Base-by-base conservation (phyloP, 805 yeast genomes). In the Cyberlindnera subsufficiens region DNA sequence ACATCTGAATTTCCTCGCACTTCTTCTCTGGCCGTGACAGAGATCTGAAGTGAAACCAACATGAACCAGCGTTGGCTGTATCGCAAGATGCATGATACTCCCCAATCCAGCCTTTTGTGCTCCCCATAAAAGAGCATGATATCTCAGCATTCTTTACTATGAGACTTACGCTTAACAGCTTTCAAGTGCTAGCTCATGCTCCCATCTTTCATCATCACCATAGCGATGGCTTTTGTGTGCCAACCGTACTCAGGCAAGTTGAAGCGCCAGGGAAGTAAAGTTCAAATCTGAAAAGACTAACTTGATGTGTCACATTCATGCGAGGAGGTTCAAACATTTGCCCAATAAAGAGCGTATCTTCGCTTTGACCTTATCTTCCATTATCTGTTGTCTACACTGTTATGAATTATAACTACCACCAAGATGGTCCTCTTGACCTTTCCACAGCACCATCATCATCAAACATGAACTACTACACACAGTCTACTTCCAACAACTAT, bases 381-480 rank as follows among this genome's bases (percentile, higher is more conserved):
- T 16, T 5, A 8, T 30, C 10, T 10, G 4, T 35, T 17, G 20
- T 14, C 15, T 14, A n/a, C 13, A 7, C 10, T 27, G 39, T 15
- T 14, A 46, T 42, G 45, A 44, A 42, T 39, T 37, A 32, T 43
- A 32, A 35, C 38, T 44, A 37, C 32, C 32, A 25, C 31, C 27
- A 36, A 36, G 50, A 47, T 29, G 37, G 36, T 5, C 46, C 46
- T 1, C 17, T 50, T 32, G 51, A 44, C 32, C 22, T 42, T 6
- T 38, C 53, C 20, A 50, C 50, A 1, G 48, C 50, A 3, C 51
- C 52, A 4, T 42, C 55, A 1, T 46, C 51, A 0, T 38, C 51
- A 22, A 43, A 36, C 25, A 15, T 32, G 32, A 40, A 40, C 25
- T 42, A 35, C 37, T 40, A 22, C 35, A n/a, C 22, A 4, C 43